A percentile compares a stretch with the other conserved stretches of the same genome.
Conservation (phyloP, 2,329 filamentous ascomycete genomes). For the Fusarium avenaceum region DNA sequence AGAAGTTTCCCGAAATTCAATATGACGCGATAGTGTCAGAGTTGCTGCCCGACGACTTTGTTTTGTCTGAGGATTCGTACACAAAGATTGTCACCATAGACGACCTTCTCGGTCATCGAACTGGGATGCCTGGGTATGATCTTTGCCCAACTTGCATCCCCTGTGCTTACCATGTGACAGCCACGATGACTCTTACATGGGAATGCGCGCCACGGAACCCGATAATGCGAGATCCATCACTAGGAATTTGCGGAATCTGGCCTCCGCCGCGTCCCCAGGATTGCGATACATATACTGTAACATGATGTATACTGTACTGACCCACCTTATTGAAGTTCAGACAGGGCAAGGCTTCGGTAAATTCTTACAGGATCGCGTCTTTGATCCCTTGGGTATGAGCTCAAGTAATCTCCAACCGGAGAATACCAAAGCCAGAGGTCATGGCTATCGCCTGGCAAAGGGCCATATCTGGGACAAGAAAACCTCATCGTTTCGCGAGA, state of each 20-base stretch:
- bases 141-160: accelerated
- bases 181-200: constrained; percentile 24
- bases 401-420: constrained; percentile 16
- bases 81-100: constrained; percentile 8
- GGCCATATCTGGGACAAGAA: constrained; percentile 32
- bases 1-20: neutral
- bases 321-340: constrained; percentile 2
- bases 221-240: constrained; percentile 10
- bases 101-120: constrained; percentile 20
- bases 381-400: constrained; percentile 3
- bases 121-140: constrained; percentile 14
- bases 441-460: neutral
- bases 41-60: constrained; percentile 14
- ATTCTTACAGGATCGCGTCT: neutral
- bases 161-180: accelerated
- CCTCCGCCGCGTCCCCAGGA: neutral
- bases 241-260: constrained; percentile 17
- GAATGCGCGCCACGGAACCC: neutral
- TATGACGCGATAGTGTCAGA: constrained; percentile 11
- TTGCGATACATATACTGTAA: constrained; percentile 24
- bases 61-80: constrained; percentile 1
- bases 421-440: neutral
- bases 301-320: constrained; percentile 28
- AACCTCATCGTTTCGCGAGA: neutral
- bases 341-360: neutral